A percentile compares a stretch with the other conserved stretches of the same genome.
Conservation (phyloP, 768 basidiomycete species). For the Tricholoma terreum region DNA sequence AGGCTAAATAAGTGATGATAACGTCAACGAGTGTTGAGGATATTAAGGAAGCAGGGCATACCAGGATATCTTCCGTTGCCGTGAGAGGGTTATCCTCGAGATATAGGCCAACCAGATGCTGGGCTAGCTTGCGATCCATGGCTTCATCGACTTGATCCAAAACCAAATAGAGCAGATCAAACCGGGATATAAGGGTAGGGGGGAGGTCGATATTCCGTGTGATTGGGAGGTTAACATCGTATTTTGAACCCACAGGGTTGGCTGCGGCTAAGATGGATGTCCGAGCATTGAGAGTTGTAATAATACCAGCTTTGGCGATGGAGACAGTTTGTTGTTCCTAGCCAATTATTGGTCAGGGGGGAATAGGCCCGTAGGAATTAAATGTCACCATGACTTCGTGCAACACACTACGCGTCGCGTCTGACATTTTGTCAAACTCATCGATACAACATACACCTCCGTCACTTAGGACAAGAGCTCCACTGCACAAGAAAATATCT, state of each 20-base stretch:
- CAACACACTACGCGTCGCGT: slow-evolving; percentile 93
- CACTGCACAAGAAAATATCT: slow-evolving; percentile 43
- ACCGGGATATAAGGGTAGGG: slow-evolving; percentile 95
- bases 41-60: slow-evolving; percentile 24
- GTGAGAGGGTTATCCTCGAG: slow-evolving; percentile 83
- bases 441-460: slow-evolving; percentile 99
- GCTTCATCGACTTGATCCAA: slow-evolving; percentile 92
- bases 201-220: slow-evolving; percentile 97
- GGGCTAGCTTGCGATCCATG: slow-evolving; percentile 81
- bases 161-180: slow-evolving; percentile 94
- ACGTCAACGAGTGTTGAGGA: neutral
- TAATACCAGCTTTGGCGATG: slow-evolving; percentile 98
- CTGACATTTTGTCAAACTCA: slow-evolving; percentile 99
- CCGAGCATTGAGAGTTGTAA: slow-evolving; percentile 96
- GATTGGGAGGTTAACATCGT: slow-evolving; percentile 88
- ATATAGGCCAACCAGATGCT: slow-evolving; percentile 91
- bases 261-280: slow-evolving; percentile 97
- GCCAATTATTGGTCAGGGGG: neutral
- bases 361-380: neutral
- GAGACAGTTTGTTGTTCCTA: slow-evolving; percentile 99
- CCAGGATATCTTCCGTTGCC: slow-evolving; percentile 70
- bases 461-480: slow-evolving; percentile 90
- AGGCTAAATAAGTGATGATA: slow-evolving; percentile 48
- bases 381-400: slow-evolving; percentile 92
- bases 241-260: slow-evolving; percentile 94